Base-by-base conservation (phyloP, 2,329 filamentous ascomycete species). In the Xylariales sp. region DNA sequence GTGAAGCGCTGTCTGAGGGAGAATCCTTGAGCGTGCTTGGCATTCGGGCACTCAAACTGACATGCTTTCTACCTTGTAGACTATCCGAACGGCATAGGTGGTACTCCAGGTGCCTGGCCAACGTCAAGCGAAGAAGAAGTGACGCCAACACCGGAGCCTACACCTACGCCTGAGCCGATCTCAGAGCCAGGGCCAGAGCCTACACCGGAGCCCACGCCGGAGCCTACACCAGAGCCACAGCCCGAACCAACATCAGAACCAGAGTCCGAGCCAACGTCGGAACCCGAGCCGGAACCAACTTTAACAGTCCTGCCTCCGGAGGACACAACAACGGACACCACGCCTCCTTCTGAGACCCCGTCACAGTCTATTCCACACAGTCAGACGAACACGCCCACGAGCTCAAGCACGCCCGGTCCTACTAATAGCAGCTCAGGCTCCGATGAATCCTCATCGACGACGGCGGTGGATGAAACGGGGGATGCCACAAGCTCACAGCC, bases 21-120 rank as follows among this genome's bases (percentile, higher is more conserved):
- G 30, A 3, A 12, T 30, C 7, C 14, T 32, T 32, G 5, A 45
- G 45, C 5, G 12, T 45, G 3, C 23, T 36, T 12, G 14, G 32
- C 1, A n/a, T 16, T 14, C 32, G 16, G 3, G 39, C 2, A n/a
- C 32, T 36, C 41, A 3, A 50, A 52, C 64, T 65, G 32, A 65
- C 36, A 9, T 18, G 5, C 9, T 36, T 39, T n/a, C 7, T 34
- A 3, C 5, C 36, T 23, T 30, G 16, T 14, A 62, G 64, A 69
- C 34, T 72, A 66, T 43, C 69, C 70, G 12, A 62, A 66, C n/a
- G 50, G 57, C 16, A n/a, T 43, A 32, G 48, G 48, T 16, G 64
- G 64, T 12, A 63, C 54, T 54, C 23, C 64, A 23, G 64, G 64
- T 36, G 53, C 64, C 7, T 67, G 59, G 59, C 53, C 64, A 39